These are phyloP conservation scores for Nicotiana paniculata DNA, from an alignment of 257 asterid genomes.

Conservation along the genomic window DNA sequence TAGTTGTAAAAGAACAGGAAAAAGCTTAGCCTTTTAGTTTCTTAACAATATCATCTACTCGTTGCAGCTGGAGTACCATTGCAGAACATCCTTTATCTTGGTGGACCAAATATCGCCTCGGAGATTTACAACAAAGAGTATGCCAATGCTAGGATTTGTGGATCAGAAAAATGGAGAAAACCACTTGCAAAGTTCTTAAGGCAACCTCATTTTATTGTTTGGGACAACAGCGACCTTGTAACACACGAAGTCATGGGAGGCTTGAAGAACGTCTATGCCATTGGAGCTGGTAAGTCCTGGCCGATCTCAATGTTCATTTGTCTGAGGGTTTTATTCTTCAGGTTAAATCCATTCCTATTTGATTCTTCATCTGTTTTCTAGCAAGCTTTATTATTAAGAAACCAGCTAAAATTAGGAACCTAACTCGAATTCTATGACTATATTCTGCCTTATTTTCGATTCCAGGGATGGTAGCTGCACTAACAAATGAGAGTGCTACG, in stretches of 20 bases:
- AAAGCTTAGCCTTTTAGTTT: constrained; percentile 6
- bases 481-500: constrained; percentile 86
- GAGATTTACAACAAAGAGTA: constrained; percentile 85
- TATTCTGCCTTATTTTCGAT: neutral
- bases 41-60: neutral
- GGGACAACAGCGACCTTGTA: constrained; percentile 86
- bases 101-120: constrained; percentile 91
- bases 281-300: constrained; percentile 69
- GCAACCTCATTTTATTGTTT: constrained; percentile 79
- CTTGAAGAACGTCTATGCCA: constrained; percentile 80
- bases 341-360: neutral
- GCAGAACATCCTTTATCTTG: constrained; percentile 76
- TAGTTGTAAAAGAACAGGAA: neutral
- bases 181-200: constrained; percentile 73
- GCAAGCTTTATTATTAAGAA: neutral
- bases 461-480: constrained; percentile 87
- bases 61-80: constrained; percentile 63
- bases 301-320: neutral
- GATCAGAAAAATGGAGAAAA: constrained; percentile 71
- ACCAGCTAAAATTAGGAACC: neutral
- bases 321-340: neutral
- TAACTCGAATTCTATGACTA: neutral
- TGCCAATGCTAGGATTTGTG: constrained; percentile 92
- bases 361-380: neutral
- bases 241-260: constrained; percentile 98